Base-by-base conservation (phyloP, 129 eudicot species). In the Heracleum sosnowskyi region DNA sequence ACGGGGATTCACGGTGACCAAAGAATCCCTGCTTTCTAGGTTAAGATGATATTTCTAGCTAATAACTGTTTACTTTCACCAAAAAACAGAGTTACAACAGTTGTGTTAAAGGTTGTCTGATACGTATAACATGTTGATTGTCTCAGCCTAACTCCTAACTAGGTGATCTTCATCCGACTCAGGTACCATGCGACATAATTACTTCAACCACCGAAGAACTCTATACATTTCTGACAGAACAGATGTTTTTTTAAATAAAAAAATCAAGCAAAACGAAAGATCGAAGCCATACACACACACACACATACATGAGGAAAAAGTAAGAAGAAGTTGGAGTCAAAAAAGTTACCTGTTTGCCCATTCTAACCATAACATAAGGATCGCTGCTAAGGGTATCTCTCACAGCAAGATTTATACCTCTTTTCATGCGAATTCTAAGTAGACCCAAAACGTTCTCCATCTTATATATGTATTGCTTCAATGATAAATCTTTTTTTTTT, bases 371-470 rank as follows among this genome's bases (percentile, higher is more conserved):
- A 29, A 94, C 90, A 70, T 91, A 94, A 40, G 98, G 97, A 86
- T 94, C 96, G 78, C 97, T 94, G 84, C 83, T 85, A 20, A 81
- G 66, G 18, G 81, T 80, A 83, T 91, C 97, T 81, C 98, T 85
- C 7, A 86, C 83, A 26, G 92, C 93, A 16, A 91, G 93, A 74
- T 89, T 90, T 24, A 94, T 72, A 16, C 98, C 98, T 83, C 84
- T 82, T 34, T 82, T 75, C 22, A 92, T 72, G 15, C 81, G 87
- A 80, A 92, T 88, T 78, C 90, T 79, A 28, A 92, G 86, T 74
- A 90, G 85, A 11, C 97, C 97, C 57, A 87, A 45, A 76, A 91
- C 39, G 24, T 86, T 73, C 71, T 86, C 93, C 92, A 86, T 87
- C 29, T 64, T 63, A 13, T 64, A 46, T 11, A 24, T 7, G 8